phyloP scores from a whole-genome alignment of 2,329 filamentous ascomycete genomes.

The Fusarium sp. region DNA sequence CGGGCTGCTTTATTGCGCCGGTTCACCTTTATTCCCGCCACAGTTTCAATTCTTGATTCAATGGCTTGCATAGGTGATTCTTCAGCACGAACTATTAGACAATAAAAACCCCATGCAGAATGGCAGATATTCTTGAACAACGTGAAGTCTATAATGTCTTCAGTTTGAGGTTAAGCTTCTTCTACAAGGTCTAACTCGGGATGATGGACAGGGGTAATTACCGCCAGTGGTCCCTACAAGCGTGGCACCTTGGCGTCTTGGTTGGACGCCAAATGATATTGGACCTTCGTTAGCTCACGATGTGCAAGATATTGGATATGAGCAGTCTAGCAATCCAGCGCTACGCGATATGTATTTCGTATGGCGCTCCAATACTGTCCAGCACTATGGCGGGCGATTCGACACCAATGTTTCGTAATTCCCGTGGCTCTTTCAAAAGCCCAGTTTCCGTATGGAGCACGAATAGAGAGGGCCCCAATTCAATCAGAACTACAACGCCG shows the following conservation, averaged over 20 bases:
- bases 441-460: neutral
- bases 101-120: neutral
- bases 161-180: slow-evolving; percentile 33
- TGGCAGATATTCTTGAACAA: neutral
- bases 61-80: slow-evolving; percentile 24
- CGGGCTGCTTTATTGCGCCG: slow-evolving; percentile 6
- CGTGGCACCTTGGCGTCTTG: slow-evolving; percentile 37
- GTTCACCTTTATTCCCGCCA: slow-evolving; percentile 8
- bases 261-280: slow-evolving; percentile 36
- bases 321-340: slow-evolving; percentile 5
- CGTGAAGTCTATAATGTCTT: slow-evolving; percentile 3
- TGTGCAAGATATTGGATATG: slow-evolving; percentile 15
- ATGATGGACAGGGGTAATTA: slow-evolving; percentile 39
- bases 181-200: slow-evolving; percentile 25
- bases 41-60: slow-evolving; percentile 6
- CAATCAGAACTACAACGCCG: slow-evolving; percentile 7
- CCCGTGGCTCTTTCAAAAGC: neutral
- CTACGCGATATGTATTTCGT: neutral
- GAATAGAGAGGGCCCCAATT: neutral
- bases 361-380: slow-evolving; percentile 7
- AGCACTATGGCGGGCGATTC: slow-evolving; percentile 22
- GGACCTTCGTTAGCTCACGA: slow-evolving; percentile 23
- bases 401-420: slow-evolving; percentile 37
- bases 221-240: slow-evolving; percentile 35
- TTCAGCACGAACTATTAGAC: slow-evolving; percentile 2